Evolutionary conservation across 2,329 filamentous ascomycete species (phyloP).

Genomic region (Microcera coccophila): DNA sequence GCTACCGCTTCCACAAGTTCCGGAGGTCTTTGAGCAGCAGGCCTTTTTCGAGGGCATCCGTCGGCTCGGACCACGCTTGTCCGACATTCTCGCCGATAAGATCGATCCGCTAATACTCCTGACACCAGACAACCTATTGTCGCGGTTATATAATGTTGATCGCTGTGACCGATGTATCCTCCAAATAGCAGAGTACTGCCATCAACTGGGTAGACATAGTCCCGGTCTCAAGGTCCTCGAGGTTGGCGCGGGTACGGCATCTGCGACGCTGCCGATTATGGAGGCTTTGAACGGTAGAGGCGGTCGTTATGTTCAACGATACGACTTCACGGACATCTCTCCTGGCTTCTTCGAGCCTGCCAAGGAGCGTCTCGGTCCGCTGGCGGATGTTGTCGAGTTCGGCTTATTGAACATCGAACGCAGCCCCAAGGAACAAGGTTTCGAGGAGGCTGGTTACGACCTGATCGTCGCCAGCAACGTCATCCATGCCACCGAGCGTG

Average conservation of each 20-base stretch:
- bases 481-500: neutral
- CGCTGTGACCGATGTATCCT: slow-evolving; percentile 6
- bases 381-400: neutral
- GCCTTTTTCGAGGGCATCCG: slow-evolving; percentile 2
- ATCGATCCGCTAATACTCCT: slow-evolving; percentile 3
- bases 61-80: slow-evolving; percentile 4
- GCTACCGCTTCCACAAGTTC: no score
- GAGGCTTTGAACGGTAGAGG: neutral
- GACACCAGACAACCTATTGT: slow-evolving; percentile 3
- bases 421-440: neutral
- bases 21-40: neutral
- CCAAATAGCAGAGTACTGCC: slow-evolving; percentile 1
- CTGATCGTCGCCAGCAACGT: neutral
- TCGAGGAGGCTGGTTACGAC: neutral
- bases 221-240: neutral
- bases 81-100: slow-evolving; percentile 3
- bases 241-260: slow-evolving; percentile 1
- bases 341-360: neutral
- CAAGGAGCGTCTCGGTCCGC: neutral
- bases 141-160: slow-evolving; percentile 6
- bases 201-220: neutral
- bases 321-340: slow-evolving; percentile 1
- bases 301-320: neutral
- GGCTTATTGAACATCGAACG: neutral
- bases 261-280: neutral